Evolutionary conservation across 768 basidiomycete species (phyloP).

Genomic region (Lactifluus hygrophoroides): DNA sequence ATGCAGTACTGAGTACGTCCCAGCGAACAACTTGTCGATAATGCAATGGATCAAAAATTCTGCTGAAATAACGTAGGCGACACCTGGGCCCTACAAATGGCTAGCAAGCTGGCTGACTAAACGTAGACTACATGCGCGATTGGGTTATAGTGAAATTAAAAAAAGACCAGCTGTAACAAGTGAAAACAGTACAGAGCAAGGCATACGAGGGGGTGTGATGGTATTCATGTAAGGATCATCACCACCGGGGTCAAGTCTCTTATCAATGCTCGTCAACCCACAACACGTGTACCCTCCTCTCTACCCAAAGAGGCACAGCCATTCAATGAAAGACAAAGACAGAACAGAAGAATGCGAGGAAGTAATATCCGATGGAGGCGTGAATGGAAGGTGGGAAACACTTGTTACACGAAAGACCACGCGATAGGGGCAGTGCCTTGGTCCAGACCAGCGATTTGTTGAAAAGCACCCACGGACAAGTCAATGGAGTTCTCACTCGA

Average conservation of each 20-base stretch:
- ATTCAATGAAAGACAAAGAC: background rate
- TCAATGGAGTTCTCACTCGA: constrained; percentile 57
- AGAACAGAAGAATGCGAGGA: constrained; percentile 9
- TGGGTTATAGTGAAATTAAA: background rate
- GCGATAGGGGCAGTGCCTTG: constrained; percentile 53
- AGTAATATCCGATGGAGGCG: constrained; percentile 9
- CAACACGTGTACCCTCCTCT: constrained; percentile 15
- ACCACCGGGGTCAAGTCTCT: constrained; percentile 40
- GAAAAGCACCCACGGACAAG: constrained; percentile 63
- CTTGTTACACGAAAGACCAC: constrained; percentile 23
- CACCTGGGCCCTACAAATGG: background rate
- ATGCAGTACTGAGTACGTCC: no score
- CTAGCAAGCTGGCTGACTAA: background rate
- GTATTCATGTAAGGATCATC: constrained; percentile 25
- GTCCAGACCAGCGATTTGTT: constrained; percentile 37
- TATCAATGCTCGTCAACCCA: constrained; percentile 25
- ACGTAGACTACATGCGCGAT: background rate
- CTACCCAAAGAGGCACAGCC: constrained; percentile 17
- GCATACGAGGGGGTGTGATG: constrained; percentile 21
- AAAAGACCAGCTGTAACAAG: constrained; percentile 14
- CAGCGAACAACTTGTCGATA: background rate
- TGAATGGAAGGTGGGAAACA: background rate
- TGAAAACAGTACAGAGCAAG: constrained; percentile 18
- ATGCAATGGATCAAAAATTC: no score
- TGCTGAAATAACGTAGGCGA: background rate